Evolutionary conservation across 23 red algal genomes (phyloP), one percentile per base, ranked within the genome.

Genomic region (Gracilaria domingensis): DNA sequence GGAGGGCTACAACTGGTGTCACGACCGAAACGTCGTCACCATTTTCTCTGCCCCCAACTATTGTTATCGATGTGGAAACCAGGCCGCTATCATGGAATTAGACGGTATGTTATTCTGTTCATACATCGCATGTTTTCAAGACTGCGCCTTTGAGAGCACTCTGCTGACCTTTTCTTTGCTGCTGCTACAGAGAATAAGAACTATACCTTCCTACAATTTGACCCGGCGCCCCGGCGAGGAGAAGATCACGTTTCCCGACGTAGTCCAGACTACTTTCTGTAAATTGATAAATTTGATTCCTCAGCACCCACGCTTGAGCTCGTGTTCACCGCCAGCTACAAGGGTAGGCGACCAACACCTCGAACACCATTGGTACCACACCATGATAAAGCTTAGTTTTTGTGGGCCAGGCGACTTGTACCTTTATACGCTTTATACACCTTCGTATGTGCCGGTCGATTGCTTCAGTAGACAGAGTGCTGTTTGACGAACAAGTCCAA

Each of bases 131-230:
- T 0, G 1, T 57, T 25, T 12, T 51, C 4, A 17, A 34, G n/a
- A n/a, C n/a, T 77, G 18, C 26, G 35, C 33, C 18, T 57, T 18
- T 14, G 8, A 9, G 3, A 48, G 51, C 8, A 14, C 47, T 11
- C 4, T 79, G 4, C 4, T 25, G 24, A 34, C 29, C 28, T 82
- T 24, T 88, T 58, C n/a, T 87, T 57, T 87, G 11, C 13, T 44
- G 34, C 37, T 88, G 36, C 8, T 17, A 12, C 71, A 88, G 97
- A 98, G 49, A 90, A 96, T 65, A 88, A 96, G 71, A 95, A 98
- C 74, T 98, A 98, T 75, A 98, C 97, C 49, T 98, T 98, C 67
- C 79, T 98, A 80, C 97, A 98, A 82, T 98, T 98, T 87, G 97
- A 98, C 57, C 97, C 97, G 35, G 97, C 97, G 35, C 97, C 97